A percentile compares a stretch with the other conserved stretches of the same genome.
Conservation (phyloP, 2,329 filamentous ascomycete species). For the Fusarium sp. region DNA sequence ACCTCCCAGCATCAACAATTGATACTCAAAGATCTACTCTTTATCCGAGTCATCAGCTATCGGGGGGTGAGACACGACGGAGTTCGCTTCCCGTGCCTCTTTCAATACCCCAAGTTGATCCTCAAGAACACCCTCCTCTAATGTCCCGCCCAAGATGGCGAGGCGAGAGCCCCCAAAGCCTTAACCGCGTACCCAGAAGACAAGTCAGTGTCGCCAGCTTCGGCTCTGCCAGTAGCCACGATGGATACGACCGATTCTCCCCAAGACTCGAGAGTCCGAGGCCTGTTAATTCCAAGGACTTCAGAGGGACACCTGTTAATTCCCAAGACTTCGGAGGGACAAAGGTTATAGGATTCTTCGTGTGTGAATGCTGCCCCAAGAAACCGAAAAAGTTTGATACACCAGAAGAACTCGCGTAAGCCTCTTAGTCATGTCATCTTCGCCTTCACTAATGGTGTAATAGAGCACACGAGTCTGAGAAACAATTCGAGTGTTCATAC, state of each 20-base stretch:
- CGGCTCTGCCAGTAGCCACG: not conserved
- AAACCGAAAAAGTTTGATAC: not conserved
- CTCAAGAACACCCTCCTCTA: rapidly evolving
- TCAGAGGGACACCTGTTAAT: too few species aligned
- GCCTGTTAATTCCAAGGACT: too few species aligned
- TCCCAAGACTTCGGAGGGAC: too few species aligned
- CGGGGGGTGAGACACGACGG: rapidly evolving
- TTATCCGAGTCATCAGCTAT: rapidly evolving
- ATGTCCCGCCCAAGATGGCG: rapidly evolving
- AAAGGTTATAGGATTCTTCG: rapidly evolving
- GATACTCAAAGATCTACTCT: not conserved
- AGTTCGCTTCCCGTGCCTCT: rapidly evolving
- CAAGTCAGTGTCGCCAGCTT: not conserved
- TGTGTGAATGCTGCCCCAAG: not conserved
- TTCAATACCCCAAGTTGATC: not conserved
- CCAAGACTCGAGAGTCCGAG: too few species aligned
- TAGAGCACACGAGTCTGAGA: not conserved
- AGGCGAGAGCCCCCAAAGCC: not conserved
- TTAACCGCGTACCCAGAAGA: not conserved
- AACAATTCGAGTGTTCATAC: not conserved
- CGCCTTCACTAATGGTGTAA: too few species aligned
- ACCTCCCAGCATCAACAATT: not conserved
- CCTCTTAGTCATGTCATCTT: rapidly evolving
- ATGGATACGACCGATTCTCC: not conserved
- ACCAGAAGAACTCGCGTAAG: not conserved